Base-by-base conservation (phyloP, 345 rosid species). In the Aquilaria yunnanensis region DNA sequence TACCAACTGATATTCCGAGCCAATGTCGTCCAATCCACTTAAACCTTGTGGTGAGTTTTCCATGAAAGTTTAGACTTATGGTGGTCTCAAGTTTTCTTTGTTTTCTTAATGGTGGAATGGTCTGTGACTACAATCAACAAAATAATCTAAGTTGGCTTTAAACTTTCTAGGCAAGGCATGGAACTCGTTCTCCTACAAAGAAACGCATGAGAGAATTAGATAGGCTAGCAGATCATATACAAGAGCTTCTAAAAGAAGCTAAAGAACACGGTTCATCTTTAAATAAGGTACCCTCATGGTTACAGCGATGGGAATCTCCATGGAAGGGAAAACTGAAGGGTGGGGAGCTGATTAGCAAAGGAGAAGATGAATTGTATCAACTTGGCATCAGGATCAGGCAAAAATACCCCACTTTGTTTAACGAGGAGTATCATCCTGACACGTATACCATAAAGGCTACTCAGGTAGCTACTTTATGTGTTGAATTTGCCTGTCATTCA, bases 101-200 rank as follows among this genome's bases (percentile, higher is more conserved):
- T 32, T 54, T n/a, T 11, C 8, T 6, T 58, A 13, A 16, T 29
- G 30, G 14, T 14, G 9, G 50, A 45, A n/a, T 57, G 48, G 12
- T 3, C 23, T 23, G 23, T 23, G 23, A 23, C 23, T 23, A 1
- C 23, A 23, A 54, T 30, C 50, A 43, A 9, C 12, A 54, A 6
- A 13, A 12, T 68, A 59, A 53, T 59, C 2, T 4, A 9, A 3
- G 32, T 37, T 37, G 8, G 8, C 43, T 68, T 54, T 59, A 11
- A 9, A 45, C 43, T 63, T 50, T 46, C 9, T 69, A 94, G 99
- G 92, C 96, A 73, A 85, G 99, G 71, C 99, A 90, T 61, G 97
- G 99, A 52, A 88, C 99, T 69, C 97, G 96, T 56, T 78, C 96
- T 61, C 99, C 99, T 2, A 88, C 97, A n/a, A 85, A 82, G 78